Conservation (phyloP, 495 filamentous ascomycete genomes). For the Penicillium arizonense region DNA sequence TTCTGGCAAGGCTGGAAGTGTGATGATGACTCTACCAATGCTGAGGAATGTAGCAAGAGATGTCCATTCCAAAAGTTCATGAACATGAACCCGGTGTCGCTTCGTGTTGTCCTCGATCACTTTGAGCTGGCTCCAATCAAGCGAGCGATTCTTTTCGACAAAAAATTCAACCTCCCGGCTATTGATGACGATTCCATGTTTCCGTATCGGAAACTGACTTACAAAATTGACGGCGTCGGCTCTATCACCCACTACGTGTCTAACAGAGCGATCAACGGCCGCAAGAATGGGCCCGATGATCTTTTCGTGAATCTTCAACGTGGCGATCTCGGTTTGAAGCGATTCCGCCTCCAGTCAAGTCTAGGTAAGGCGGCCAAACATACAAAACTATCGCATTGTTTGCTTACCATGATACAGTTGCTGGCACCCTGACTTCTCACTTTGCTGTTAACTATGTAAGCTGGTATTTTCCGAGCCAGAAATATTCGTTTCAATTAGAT, state of each 20-base stretch:
- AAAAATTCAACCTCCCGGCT: constrained; percentile 10
- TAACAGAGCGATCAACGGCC: constrained; percentile 46
- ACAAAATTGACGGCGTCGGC: constrained; percentile 46
- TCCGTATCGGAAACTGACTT: constrained; percentile 30
- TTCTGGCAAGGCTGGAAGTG: constrained; percentile 69
- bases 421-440: constrained; percentile 59
- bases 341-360: constrained; percentile 46
- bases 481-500: constrained; percentile 7
- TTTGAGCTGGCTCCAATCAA: constrained; percentile 27
- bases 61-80: constrained; percentile 22
- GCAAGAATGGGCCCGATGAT: constrained; percentile 56
- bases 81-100: constrained; percentile 24
- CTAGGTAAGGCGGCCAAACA: constrained; percentile 32
- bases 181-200: constrained; percentile 15
- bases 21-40: constrained; percentile 10
- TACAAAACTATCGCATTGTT: neutral
- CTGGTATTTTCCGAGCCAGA: neutral
- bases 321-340: constrained; percentile 55
- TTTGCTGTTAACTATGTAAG: constrained; percentile 74
- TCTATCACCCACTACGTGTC: constrained; percentile 63
- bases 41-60: neutral
- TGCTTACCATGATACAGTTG: constrained; percentile 13
- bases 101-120: constrained; percentile 32
- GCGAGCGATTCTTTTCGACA: constrained; percentile 18
- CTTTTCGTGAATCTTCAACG: constrained; percentile 62